Percentiles rank a stretch among this genome's conserved stretches.
Conservation (phyloP, 2,329 filamentous ascomycete genomes). For the Epichloe uncinata region DNA sequence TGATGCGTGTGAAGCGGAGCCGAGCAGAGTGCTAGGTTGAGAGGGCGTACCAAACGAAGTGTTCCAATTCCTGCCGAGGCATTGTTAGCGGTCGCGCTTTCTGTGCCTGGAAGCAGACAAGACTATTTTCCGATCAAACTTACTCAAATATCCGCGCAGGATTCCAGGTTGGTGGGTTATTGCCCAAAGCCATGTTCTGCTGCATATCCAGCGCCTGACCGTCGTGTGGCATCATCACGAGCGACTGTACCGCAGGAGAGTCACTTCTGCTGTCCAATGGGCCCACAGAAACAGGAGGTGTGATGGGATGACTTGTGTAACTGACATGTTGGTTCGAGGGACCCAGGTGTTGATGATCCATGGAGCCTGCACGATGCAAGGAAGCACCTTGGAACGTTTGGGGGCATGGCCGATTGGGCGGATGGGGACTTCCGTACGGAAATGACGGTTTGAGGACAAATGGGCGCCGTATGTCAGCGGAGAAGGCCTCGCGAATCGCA, state of each 20-base stretch:
- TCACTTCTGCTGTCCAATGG: slow-evolving; percentile 64
- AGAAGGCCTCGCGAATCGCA: slow-evolving; percentile 80
- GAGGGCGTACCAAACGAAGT: slow-evolving; percentile 71
- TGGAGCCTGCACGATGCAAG: slow-evolving; percentile 31
- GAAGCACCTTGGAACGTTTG: slow-evolving; percentile 35
- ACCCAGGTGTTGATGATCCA: slow-evolving; percentile 43
- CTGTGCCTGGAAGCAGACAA: too few species aligned
- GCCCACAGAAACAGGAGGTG: slow-evolving; percentile 65
- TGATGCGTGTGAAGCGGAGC: slow-evolving; percentile 27
- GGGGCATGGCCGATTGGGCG: slow-evolving; percentile 50
- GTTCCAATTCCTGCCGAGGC: slow-evolving; percentile 67
- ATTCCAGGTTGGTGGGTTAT: slow-evolving; percentile 64
- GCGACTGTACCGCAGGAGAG: slow-evolving; percentile 57
- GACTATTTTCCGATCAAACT: slow-evolving; percentile 24
- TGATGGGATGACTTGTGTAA: slow-evolving; percentile 59
- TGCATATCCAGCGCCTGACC: slow-evolving; percentile 38
- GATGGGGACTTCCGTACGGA: slow-evolving; percentile 68
- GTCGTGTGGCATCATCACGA: slow-evolving; percentile 56
- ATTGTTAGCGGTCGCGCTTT: background rate
- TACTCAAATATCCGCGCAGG: slow-evolving; percentile 83
- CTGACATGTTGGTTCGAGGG: slow-evolving; percentile 38
- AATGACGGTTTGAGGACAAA: slow-evolving; percentile 85
- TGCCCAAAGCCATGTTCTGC: slow-evolving; percentile 46
- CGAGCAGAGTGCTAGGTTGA: slow-evolving; percentile 15
- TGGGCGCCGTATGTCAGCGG: slow-evolving; percentile 67